These are phyloP conservation scores for Xylariaceae sp. DNA, from an alignment of 2,329 filamentous ascomycete species.

Conservation along the genomic window DNA sequence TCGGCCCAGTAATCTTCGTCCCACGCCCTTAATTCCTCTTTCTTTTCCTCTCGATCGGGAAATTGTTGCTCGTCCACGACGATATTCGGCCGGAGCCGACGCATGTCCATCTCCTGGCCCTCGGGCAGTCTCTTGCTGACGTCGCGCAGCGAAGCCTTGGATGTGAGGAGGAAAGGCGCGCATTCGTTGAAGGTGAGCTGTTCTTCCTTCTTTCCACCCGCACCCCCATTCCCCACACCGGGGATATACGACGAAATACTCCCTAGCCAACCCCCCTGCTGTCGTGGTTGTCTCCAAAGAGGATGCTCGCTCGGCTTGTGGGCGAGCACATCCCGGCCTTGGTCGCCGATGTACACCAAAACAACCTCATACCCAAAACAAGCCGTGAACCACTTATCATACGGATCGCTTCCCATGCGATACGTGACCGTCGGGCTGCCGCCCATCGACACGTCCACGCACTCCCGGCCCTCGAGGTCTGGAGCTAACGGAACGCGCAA, in stretches of 20 bases:
- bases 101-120: constrained; percentile 62
- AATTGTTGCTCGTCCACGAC: constrained; percentile 70
- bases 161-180: constrained; percentile 77
- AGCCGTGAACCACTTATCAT: constrained; percentile 71
- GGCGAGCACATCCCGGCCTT: constrained; percentile 67
- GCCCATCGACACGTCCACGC: constrained; percentile 64
- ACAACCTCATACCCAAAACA: constrained; percentile 68
- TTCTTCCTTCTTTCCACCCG: not conserved
- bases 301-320: constrained; percentile 51
- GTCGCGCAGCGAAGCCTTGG: constrained; percentile 71
- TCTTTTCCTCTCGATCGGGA: constrained; percentile 11
- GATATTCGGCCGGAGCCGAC: constrained; percentile 76
- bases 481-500: constrained; percentile 66
- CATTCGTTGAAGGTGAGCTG: constrained; percentile 76
- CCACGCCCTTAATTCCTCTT: constrained; percentile 50
- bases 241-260: constrained; percentile 44
- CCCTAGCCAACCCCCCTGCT: constrained; percentile 44
- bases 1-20: constrained; percentile 78
- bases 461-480: constrained; percentile 51
- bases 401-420: constrained; percentile 66
- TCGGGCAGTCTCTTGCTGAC: constrained; percentile 64
- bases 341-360: constrained; percentile 70
- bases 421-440: constrained; percentile 64
- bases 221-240: constrained; percentile 11
- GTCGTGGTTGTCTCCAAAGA: constrained; percentile 35